Conservation (phyloP, 163 green algal genomes). For the Prototheca wickerhamii region DNA sequence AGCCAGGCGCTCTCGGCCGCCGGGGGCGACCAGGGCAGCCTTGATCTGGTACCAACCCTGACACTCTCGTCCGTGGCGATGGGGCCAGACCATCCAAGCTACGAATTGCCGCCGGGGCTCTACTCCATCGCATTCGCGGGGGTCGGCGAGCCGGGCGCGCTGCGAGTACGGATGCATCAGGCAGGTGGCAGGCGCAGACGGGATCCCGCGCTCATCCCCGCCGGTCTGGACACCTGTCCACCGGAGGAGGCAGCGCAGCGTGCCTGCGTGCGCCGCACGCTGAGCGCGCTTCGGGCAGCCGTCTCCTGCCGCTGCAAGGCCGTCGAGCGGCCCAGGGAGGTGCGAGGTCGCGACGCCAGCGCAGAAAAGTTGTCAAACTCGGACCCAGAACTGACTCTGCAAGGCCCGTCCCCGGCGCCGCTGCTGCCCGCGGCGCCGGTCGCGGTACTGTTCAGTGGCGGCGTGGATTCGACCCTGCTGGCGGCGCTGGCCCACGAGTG, state of each 20-base stretch:
- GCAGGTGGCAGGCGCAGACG: too few relatives aligned
- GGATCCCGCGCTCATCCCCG: too few relatives aligned
- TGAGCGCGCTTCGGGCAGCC: not conserved
- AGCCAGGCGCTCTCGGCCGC: too few relatives aligned
- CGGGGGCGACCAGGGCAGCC: too few relatives aligned
- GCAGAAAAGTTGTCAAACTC: not conserved
- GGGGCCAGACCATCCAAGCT: conserved; percentile 5
- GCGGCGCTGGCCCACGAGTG: conserved; percentile 61
- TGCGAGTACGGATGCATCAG: not conserved
- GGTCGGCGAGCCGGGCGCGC: too few relatives aligned
- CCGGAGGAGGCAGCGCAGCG: too few relatives aligned
- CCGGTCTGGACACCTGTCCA: too few relatives aligned
- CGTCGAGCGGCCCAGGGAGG: not conserved
- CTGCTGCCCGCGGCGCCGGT: conserved; percentile 33
- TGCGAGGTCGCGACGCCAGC: not conserved
- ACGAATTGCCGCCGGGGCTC: conserved; percentile 56
- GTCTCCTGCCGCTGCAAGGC: not conserved
- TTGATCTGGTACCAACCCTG: too few relatives aligned
- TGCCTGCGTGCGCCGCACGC: not conserved
- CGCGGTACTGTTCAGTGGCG: conserved; percentile 86
- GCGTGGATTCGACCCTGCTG: conserved; percentile 83
- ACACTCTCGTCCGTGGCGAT: not conserved
- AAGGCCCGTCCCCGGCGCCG: not conserved
- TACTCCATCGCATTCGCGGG: conserved; percentile 34
- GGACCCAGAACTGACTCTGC: not conserved